Evolutionary conservation across 352 stramenopile species (phyloP), one percentile per base, ranked within the genome.

Genomic region (Phytopythium delawarense): DNA sequence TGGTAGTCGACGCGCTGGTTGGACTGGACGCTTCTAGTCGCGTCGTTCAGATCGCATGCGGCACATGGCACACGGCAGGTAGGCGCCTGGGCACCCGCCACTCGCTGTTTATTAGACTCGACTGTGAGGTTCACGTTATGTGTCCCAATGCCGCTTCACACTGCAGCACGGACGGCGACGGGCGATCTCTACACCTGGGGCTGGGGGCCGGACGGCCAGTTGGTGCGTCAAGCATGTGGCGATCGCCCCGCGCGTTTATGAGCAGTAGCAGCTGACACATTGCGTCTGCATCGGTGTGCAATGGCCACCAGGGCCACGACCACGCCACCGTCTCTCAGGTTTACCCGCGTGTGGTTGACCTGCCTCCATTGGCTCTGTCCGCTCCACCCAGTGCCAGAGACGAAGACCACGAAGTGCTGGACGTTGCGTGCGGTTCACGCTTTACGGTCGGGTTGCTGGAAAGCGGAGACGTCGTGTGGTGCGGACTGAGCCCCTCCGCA

Each of bases 151-250:
- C 18, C 4, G n/a, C 48, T 34, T 6, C 21, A 18, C 11, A 21
- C 12, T 44, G 44, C 39, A 83, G 79, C 58, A 20, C 64, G 82
- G 16, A 89, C 83, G 8, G 69, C 71, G 4, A 74, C 76, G 7
- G 79, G 83, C 2, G 83, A 94, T 57, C 49, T 92, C 32, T 94
- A 92, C 64, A 88, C 81, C 30, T 94, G 81, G 79, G 85, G 85
- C 21, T 94, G 85, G 85, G 79, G 82, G 28, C 75, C 65, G 39
- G 72, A 92, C 66, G 76, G 76, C 1, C 85, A 94, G 69, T 45
- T 94, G 72, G 85, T 92, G 68, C 53, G 70, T 67, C 40, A 78
- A 69, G 63, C 58, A 4, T 46, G 60, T 30, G 72, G 64, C 20
- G 42, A 49, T 49, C 42, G 42, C 15, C 42, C 9, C 42, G 42